phyloP scores from a whole-genome alignment of 495 filamentous ascomycete species.

The Amorphotheca resinae region DNA sequence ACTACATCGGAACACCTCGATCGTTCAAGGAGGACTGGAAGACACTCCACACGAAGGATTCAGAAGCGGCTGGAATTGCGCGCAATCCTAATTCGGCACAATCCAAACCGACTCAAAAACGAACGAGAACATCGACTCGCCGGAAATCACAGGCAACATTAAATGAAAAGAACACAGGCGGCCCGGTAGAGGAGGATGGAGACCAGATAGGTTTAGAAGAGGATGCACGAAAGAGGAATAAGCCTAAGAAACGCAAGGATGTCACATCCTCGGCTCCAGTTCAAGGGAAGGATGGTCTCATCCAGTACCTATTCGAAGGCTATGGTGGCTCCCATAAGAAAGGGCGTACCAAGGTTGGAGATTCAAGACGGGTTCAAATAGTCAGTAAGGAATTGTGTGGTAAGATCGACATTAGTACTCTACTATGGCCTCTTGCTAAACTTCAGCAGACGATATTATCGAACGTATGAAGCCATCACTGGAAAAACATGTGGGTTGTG shows the following conservation, averaged over 20 bases:
- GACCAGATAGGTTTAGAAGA: not conserved
- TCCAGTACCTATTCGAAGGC: too few relatives aligned
- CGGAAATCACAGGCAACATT: not conserved
- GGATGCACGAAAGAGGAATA: not conserved
- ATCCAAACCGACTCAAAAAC: not conserved
- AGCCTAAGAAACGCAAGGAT: not conserved
- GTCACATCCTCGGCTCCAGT: too few relatives aligned
- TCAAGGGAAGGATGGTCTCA: too few relatives aligned
- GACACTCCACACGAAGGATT: not conserved
- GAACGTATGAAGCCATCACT: slow-evolving; percentile 47
- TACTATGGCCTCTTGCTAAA: not conserved
- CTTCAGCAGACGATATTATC: slow-evolving; percentile 33
- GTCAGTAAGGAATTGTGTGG: slow-evolving; percentile 49
- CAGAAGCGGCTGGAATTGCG: not conserved
- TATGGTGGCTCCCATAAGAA: too few relatives aligned
- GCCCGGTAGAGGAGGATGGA: not conserved
- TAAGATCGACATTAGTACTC: slow-evolving; percentile 23
- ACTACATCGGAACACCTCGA: not conserved
- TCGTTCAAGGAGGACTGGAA: not conserved
- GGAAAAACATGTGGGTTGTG: slow-evolving; percentile 49
- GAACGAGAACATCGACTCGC: not conserved
- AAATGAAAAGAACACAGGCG: not conserved
- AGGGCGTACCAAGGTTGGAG: not conserved
- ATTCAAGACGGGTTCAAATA: slow-evolving; percentile 33
- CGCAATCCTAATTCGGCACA: not conserved